phyloP scores from a whole-genome alignment of 441 rosid species.

The Arabidopsis hybrid region DNA sequence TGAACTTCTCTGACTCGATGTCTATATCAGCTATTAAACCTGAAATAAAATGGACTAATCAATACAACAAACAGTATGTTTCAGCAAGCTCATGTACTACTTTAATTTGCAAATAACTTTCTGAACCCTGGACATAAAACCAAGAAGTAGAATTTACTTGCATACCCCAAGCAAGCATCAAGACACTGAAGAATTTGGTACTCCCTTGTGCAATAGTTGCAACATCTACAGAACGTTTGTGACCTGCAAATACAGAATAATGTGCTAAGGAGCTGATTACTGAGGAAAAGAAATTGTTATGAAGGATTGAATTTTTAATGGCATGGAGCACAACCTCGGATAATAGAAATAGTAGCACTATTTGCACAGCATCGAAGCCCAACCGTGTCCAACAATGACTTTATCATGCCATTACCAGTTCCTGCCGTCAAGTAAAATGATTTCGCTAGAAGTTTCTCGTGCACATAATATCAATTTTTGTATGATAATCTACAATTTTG shows the following conservation, averaged over 20 bases:
- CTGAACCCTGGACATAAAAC: background rate
- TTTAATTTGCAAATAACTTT: background rate
- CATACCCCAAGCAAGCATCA: constrained; percentile 98
- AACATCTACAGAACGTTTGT: constrained; percentile 75
- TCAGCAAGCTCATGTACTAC: background rate
- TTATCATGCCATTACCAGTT: constrained; percentile 93
- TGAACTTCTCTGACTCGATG: constrained; percentile 87
- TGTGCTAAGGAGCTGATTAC: background rate
- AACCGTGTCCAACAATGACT: constrained; percentile 77
- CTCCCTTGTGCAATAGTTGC: constrained; percentile 79
- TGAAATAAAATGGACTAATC: constrained; percentile 42
- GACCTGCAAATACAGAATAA: constrained; percentile 56
- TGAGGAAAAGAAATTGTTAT: background rate
- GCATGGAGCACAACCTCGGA: constrained; percentile 65
- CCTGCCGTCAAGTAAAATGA: constrained; percentile 49
- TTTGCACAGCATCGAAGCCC: constrained; percentile 71
- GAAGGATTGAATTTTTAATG: background rate
- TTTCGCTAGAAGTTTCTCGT: background rate
- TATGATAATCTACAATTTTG: background rate
- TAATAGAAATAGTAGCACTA: constrained; percentile 74
- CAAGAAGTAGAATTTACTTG: background rate
- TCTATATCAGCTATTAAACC: constrained; percentile 95
- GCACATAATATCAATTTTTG: background rate
- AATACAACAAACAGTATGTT: background rate
- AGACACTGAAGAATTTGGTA: constrained; percentile 73